Evolutionary conservation across 1,284 basidiomycete genomes (phyloP).

Genomic region (Pseudozyma pruni): DNA sequence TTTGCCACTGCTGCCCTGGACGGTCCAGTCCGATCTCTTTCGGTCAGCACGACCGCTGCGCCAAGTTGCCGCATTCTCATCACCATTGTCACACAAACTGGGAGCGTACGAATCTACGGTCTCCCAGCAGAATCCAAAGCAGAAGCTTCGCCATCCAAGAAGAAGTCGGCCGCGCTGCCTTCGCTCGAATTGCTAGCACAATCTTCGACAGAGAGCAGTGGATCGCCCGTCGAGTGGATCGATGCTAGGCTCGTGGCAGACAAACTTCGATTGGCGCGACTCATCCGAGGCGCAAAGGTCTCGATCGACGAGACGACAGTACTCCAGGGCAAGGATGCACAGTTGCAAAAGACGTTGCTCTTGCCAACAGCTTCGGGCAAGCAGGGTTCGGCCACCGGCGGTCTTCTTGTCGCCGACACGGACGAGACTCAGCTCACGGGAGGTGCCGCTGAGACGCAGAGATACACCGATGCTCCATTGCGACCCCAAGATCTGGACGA

Average conservation of each 20-base stretch:
- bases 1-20: constrained; percentile 68
- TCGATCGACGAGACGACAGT: constrained; percentile 52
- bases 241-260: constrained; percentile 45
- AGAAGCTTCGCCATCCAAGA: constrained; percentile 41
- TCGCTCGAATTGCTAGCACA: constrained; percentile 32
- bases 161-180: constrained; percentile 44
- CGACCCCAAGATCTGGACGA: constrained; percentile 36
- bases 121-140: constrained; percentile 50
- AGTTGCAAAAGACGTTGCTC: constrained; percentile 26
- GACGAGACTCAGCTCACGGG: constrained; percentile 41
- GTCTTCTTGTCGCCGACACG: constrained; percentile 24
- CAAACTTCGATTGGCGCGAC: constrained; percentile 49
- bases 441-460: constrained; percentile 43
- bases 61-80: constrained; percentile 65
- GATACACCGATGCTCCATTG: constrained; percentile 51
- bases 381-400: constrained; percentile 2
- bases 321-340: constrained; percentile 30
- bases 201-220: constrained; percentile 18
- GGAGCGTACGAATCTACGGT: constrained; percentile 58
- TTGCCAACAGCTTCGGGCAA: constrained; percentile 22
- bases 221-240: constrained; percentile 33
- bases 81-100: constrained; percentile 67
- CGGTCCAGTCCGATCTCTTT: constrained; percentile 65
- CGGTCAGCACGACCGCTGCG: constrained; percentile 38
- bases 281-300: constrained; percentile 59